Evolutionary conservation across 1,284 basidiomycete species (phyloP), one percentile per base, ranked within the genome.

Genomic region (Ceratorhiza oryzae-sativae): DNA sequence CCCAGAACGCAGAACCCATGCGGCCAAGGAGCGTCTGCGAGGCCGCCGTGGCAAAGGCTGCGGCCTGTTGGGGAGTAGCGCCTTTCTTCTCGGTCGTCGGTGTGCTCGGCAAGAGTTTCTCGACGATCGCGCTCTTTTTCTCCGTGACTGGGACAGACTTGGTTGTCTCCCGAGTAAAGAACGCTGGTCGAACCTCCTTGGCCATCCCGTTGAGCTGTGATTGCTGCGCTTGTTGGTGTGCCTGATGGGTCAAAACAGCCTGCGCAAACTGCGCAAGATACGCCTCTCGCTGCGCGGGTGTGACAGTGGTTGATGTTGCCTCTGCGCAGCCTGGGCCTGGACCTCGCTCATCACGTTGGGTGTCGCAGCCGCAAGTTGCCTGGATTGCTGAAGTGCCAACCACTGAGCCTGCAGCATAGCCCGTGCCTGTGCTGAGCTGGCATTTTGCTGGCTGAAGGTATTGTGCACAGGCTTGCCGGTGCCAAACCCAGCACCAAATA

Each of bases 1-100:
- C 90, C 90, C 90, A 92, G 80, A 93, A 92, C 49, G 91, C 89
- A 30, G 81, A 79, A 15, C 90, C 88, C 34, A 93, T 83, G 76
- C 87, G 88, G 78, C 82, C 81, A 60, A 90, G 77, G 34, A 93
- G 79, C 0, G 91, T 91, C 79, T 92, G 89, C 39, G 86, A 87
- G 3, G 90, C 91, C 73, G 91, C 82, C 8, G 86, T 84, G 8
- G 89, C 90, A 27, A 87, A 82, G 84, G 88, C 81, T 1, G 86
- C 83, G 27, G 82, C 80, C 73, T 85, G 82, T 27, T 71, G 73
- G n/a, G 61, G 58, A 15, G 59, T 67, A 39, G 72, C 70, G 39
- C 58, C 63, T 12, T 42, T 42, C 41, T 67, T 70, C 20, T 41
- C 36, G 10, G 63, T n/a, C 1, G 42, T 27, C 46, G 60, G 32